Conservation (phyloP, 2,329 filamentous ascomycete species). For the Xylaria hypoxylon region DNA sequence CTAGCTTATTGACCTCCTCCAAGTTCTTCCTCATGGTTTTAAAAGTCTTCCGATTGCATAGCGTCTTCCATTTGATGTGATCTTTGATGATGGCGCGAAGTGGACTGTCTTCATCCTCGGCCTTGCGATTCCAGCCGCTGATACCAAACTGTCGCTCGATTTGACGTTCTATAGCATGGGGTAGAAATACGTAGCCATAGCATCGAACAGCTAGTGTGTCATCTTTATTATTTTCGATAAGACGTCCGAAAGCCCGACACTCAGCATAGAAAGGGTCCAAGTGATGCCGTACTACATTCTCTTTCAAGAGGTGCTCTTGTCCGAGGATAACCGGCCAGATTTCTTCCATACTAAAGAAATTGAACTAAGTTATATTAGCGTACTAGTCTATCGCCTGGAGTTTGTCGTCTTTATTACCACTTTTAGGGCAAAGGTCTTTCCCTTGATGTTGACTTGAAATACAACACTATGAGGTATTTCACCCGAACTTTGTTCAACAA, state of each 20-base stretch:
- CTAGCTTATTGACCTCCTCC: constrained; percentile 29
- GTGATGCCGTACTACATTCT: constrained; percentile 19
- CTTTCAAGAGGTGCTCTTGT: constrained; percentile 7
- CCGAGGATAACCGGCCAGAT: background rate
- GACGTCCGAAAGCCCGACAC: constrained; percentile 27
- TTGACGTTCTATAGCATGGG: constrained; percentile 10
- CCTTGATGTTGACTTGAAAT: constrained; percentile 9
- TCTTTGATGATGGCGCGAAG: constrained; percentile 33
- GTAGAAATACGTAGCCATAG: constrained; percentile 29
- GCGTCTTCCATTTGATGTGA: constrained; percentile 23
- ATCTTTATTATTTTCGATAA: constrained; percentile 23
- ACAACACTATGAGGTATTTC: constrained; percentile 6
- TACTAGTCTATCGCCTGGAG: too few relatives aligned
- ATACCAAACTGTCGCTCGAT: constrained; percentile 25
- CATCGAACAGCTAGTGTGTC: constrained; percentile 28
- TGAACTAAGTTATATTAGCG: constrained; percentile 12
- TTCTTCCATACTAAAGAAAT: constrained; percentile 10
- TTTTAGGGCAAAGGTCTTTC: constrained; percentile 11
- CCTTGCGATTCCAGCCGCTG: constrained; percentile 31
- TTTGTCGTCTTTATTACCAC: background rate
- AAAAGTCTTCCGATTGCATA: background rate
- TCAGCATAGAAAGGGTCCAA: constrained; percentile 36
- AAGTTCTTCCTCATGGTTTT: constrained; percentile 27
- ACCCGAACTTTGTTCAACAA: background rate
- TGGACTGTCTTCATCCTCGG: constrained; percentile 7